These are phyloP conservation scores for Aspergillus indologenus DNA, from an alignment of 495 filamentous ascomycete genomes.

Conservation along the genomic window DNA sequence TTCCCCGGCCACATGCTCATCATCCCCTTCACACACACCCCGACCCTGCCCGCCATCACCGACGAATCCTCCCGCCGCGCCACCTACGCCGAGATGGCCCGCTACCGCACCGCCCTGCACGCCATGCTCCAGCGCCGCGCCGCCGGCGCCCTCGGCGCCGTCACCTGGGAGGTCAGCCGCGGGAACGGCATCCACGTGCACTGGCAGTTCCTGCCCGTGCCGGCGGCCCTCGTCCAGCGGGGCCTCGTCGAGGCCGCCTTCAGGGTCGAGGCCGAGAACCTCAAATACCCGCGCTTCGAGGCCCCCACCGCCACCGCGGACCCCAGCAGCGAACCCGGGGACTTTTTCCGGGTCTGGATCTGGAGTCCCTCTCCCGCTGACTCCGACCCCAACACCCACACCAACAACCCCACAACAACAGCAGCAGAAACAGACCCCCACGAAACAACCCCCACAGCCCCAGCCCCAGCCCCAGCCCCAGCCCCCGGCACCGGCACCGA, in stretches of 20 bases:
- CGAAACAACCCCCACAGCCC: background rate
- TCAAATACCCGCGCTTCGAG: slow-evolving; percentile 57
- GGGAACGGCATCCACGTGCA: slow-evolving; percentile 76
- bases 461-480: background rate
- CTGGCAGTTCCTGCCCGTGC: slow-evolving; percentile 91
- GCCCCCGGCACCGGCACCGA: slow-evolving; percentile 24
- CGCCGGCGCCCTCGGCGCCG: slow-evolving; percentile 63
- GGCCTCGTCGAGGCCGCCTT: slow-evolving; percentile 80
- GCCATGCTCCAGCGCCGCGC: slow-evolving; percentile 55
- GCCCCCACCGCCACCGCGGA: slow-evolving; percentile 24
- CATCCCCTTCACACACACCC: slow-evolving; percentile 76
- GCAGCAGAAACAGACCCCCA: no score
- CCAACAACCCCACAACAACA: no score
- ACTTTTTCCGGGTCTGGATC: slow-evolving; percentile 85
- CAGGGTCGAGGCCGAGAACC: slow-evolving; percentile 76
- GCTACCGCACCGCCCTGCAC: slow-evolving; percentile 70
- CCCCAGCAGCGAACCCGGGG: slow-evolving; percentile 52
- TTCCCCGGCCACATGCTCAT: slow-evolving; percentile 89
- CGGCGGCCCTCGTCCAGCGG: slow-evolving; percentile 56
- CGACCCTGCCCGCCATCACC: slow-evolving; percentile 60
- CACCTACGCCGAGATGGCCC: slow-evolving; percentile 74
- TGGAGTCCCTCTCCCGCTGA: slow-evolving; percentile 49
- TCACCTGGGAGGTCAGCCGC: slow-evolving; percentile 89
- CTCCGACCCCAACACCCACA: no score
- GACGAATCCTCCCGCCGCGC: slow-evolving; percentile 49